Percentiles rank a stretch among this genome's conserved stretches.
phyloP scores from a whole-genome alignment of 2,329 filamentous ascomycete species.

The Myrmaecium sp. region DNA sequence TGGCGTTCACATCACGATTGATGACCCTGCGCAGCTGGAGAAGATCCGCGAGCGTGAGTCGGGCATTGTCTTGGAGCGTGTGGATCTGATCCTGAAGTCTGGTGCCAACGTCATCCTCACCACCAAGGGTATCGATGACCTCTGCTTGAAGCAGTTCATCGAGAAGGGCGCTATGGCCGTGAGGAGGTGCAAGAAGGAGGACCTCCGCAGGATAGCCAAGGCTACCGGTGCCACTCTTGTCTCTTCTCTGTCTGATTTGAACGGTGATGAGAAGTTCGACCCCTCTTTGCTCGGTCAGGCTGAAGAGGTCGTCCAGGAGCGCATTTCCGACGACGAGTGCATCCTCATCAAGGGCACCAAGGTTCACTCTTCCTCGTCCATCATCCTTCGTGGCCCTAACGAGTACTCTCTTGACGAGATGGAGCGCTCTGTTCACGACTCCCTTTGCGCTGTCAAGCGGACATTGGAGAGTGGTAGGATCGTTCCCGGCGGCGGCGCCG shows the following conservation, averaged over 20 bases:
- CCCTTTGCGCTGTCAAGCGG: slow-evolving; percentile 88
- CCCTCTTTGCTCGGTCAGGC: slow-evolving; percentile 75
- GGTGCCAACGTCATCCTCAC: slow-evolving; percentile 93
- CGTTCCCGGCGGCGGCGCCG: slow-evolving; percentile 87
- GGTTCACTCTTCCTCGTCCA: slow-evolving; percentile 80
- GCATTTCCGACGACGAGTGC: slow-evolving; percentile 97
- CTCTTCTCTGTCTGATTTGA: slow-evolving; percentile 85
- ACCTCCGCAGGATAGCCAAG: slow-evolving; percentile 85
- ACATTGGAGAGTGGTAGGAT: slow-evolving; percentile 94
- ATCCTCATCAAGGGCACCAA: slow-evolving; percentile 95
- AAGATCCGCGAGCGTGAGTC: slow-evolving; percentile 89
- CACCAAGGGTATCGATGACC: slow-evolving; percentile 95
- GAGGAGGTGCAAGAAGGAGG: slow-evolving; percentile 95
- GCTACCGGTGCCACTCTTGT: slow-evolving; percentile 88
- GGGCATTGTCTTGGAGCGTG: slow-evolving; percentile 79
- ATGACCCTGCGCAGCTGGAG: slow-evolving; percentile 92
- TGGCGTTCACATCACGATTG: slow-evolving; percentile 93
- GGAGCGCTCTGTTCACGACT: slow-evolving; percentile 97
- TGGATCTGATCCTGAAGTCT: slow-evolving; percentile 95
- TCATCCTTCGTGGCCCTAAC: slow-evolving; percentile 89
- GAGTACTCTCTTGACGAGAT: slow-evolving; percentile 97
- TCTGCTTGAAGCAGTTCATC: slow-evolving; percentile 85
- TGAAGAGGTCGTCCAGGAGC: slow-evolving; percentile 94
- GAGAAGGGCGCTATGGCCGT: slow-evolving; percentile 94
- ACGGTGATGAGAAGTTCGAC: slow-evolving; percentile 95